Conservation (phyloP, 306 rosid species). For the Prunus mongolica region DNA sequence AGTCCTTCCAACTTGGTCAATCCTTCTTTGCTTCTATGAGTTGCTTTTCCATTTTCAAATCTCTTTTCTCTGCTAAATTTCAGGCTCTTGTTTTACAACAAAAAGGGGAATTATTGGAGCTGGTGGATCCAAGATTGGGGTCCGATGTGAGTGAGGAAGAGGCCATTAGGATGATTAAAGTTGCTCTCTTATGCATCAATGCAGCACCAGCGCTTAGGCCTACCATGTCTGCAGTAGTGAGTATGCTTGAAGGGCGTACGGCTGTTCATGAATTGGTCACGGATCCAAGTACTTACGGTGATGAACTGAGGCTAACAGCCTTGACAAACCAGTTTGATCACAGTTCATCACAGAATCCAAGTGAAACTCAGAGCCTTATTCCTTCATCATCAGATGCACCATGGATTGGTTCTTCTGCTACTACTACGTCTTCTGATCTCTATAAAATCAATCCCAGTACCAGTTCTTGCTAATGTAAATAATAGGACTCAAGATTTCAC, state of each 20-base stretch:
- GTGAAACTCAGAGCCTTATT: neutral
- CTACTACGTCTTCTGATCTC: conserved; percentile 3
- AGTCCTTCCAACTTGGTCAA: no score
- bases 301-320: neutral
- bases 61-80: neutral
- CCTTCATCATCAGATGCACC: neutral
- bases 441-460: neutral
- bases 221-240: conserved; percentile 14
- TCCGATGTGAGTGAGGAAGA: neutral
- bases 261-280: neutral
- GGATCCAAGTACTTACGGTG: neutral
- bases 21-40: no score
- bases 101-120: neutral
- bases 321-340: conserved; percentile 4
- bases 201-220: conserved; percentile 12
- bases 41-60: neutral
- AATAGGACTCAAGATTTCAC: no score
- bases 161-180: conserved; percentile 2
- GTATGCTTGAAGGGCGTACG: conserved; percentile 9
- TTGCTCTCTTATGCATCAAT: conserved; percentile 16
- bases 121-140: conserved; percentile 9
- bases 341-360: neutral
- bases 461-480: no score
- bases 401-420: conserved; percentile 5
- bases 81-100: conserved; percentile 23